Evolutionary conservation across 306 rosid species (phyloP).

Genomic region (Carpinus viminea): DNA sequence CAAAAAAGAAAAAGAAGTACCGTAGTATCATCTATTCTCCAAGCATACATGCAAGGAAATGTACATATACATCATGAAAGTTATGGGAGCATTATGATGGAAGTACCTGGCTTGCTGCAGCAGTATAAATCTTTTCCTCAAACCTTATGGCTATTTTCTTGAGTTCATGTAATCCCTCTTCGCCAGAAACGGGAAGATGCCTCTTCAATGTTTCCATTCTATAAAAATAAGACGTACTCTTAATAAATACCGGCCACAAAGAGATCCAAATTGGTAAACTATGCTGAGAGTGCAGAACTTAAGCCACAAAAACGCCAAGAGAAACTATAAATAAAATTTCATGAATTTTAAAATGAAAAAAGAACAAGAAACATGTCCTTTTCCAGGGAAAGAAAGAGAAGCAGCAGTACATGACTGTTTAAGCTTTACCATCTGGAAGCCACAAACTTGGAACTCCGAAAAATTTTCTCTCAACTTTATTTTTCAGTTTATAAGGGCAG

Average conservation of each 20-base stretch:
- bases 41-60: neutral
- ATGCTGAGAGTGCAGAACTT: neutral
- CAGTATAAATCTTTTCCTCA: slow-evolving; percentile 70
- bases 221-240: slow-evolving; percentile 1
- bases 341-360: neutral
- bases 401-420: neutral
- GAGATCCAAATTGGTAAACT: neutral
- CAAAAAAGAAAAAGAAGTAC: neutral
- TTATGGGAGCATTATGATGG: neutral
- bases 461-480: no score
- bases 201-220: slow-evolving; percentile 76
- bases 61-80: neutral
- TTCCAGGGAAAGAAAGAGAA: neutral
- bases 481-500: no score
- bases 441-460: no score
- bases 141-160: slow-evolving; percentile 68
- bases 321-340: neutral
- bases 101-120: slow-evolving; percentile 67
- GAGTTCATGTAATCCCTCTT: slow-evolving; percentile 63
- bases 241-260: neutral
- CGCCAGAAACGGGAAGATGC: slow-evolving; percentile 63
- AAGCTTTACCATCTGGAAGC: no score
- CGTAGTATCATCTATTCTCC: neutral
- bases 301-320: neutral
- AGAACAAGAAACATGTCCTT: neutral